These are phyloP conservation scores for Globisporangium carolinianum DNA, from an alignment of 352 stramenopile species.

Conservation along the genomic window DNA sequence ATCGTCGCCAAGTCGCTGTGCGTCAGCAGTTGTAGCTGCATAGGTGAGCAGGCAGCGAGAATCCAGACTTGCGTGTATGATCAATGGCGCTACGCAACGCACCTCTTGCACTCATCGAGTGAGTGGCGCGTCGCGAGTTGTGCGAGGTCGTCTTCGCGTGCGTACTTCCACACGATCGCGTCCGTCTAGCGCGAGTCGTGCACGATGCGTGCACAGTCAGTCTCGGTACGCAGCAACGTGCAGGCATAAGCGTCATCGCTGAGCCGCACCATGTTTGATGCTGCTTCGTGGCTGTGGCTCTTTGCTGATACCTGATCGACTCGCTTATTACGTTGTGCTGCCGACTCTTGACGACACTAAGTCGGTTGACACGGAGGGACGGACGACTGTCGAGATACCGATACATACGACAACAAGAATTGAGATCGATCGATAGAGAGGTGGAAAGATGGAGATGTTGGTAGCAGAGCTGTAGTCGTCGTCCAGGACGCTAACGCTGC, in stretches of 20 bases:
- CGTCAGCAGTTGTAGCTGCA: neutral
- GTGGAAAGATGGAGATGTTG: too few species aligned
- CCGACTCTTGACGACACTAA: neutral
- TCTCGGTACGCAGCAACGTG: neutral
- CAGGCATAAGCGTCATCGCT: neutral
- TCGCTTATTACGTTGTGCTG: too few species aligned
- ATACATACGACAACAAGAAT: too few species aligned
- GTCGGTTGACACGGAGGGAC: too few species aligned
- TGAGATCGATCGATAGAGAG: too few species aligned
- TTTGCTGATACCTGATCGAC: neutral
- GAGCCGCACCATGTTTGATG: too few species aligned
- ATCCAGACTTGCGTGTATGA: neutral
- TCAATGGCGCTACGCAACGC: neutral
- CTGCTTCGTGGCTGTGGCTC: neutral
- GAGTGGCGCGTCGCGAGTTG: constrained; percentile 28
- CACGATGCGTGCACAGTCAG: too few species aligned
- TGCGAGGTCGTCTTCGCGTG: constrained; percentile 30
- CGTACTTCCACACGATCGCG: constrained; percentile 53
- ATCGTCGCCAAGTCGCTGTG: constrained; percentile 38
- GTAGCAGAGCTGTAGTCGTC: too few species aligned
- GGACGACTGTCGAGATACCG: too few species aligned
- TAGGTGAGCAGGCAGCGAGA: neutral
- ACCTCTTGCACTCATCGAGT: constrained; percentile 59
- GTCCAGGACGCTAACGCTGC: too few species aligned
- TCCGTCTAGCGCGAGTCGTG: constrained; percentile 23